Base-by-base conservation (phyloP, 805 yeast species). In the Metschnikowia proteae region DNA sequence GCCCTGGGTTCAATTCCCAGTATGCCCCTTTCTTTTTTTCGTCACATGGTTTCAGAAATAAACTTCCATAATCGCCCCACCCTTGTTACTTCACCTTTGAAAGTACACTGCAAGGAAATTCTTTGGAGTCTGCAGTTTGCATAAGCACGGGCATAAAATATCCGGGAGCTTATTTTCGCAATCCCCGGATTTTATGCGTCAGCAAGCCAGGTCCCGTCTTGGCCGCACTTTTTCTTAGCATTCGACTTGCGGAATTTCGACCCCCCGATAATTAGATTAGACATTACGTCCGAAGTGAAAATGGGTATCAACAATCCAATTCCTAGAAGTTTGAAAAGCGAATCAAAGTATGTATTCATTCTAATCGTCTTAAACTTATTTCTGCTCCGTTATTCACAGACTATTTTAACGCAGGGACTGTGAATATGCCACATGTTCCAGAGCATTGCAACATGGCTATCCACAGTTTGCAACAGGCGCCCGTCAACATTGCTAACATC, bases 241-340 rank as follows among this genome's bases (percentile, higher is more conserved):
- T 22, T 11, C 30, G 6, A 39, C 44, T 25, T 42, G 22, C 45
- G 45, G 13, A 41, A 26, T n/a, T 17, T 23, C 30, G 10, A 32
- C 42, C 41, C 33, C 33, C 41, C 25, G 1, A 31, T 31, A 26
- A 25, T 31, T 31, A 35, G 23, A 17, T 17, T 3, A 25, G 27
- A 27, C 42, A 5, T 32, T 11, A 30, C 23, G n/a, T 23, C 36
- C 43, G n/a, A 43, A 11, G 8, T 6, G 30, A 41, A 37, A 43
- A 73, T 73, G 76, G 76, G 76, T 38, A 75, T 92, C 64, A 94
- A 91, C 71, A 92, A 92, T 78, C 99, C 99, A 25, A 79, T 94
- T 54, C 99, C 99, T 51, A 79, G 95, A 69, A 85, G 92, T 62
- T 77, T 92, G 62, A 84, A 82, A 62, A 82, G 85, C 66, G 99